Base-by-base conservation (phyloP, 2,329 filamentous ascomycete genomes). In the Paracamarosporium sp. region DNA sequence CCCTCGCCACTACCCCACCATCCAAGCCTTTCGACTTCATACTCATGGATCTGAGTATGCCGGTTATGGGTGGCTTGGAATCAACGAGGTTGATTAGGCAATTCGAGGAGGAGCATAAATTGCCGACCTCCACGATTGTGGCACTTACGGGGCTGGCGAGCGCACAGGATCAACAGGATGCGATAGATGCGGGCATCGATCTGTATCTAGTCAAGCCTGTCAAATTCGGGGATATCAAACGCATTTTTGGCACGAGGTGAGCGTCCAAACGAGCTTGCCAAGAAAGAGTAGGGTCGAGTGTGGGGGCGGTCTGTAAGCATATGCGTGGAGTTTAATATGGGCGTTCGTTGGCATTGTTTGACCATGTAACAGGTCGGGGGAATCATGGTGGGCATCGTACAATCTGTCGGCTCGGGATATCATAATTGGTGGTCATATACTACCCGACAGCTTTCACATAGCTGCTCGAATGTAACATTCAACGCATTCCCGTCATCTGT, bases 141-240 rank as follows among this genome's bases (percentile, higher is more conserved):
- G 76, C 76, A 2, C 60, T 78, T 13, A 78, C 76, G 1, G 76
- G 76, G 1, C 59, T 78, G 22, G 75, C 76, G 20, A 73, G 68
- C 22, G 70, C 65, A 2, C 66, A 69, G 53, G 76, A 77, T 59
- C 74, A 74, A 59, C 60, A 63, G 20, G 69, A 72, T 43, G 73
- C 74, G 1, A 60, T 67, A n/a, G 64, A 72, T 56, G 72, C 72
- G 1, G 73, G 75, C 0, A 73, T 76, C 1, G 70, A 78, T 55
- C 69, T 73, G 63, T 78, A 76, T 58, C 67, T 72, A 27, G 71
- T 75, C 7, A 78, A 78, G 63, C 76, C 76, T 3, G 68, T 78
- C 41, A 74, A 73, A 50, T 71, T 78, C 60, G 69, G 66, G 31
- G 71, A 73, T 62, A 65, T 73, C 4, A 72, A 62, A 58, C 59